These are phyloP conservation scores for Cynara cardunculus DNA, from an alignment of 129 eudicot genomes.

Conservation along the genomic window DNA sequence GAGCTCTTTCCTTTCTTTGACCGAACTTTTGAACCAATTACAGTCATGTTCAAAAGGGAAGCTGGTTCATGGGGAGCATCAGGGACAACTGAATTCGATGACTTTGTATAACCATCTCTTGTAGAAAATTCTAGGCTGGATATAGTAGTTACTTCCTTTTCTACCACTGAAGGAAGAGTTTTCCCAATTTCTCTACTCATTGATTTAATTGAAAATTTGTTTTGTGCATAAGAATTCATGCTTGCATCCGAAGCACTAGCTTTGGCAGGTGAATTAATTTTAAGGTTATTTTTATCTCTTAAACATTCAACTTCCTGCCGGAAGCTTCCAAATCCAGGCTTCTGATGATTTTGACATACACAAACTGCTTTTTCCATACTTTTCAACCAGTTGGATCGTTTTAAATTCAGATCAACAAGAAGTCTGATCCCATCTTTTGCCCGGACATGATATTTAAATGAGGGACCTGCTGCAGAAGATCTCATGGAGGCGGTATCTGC, in stretches of 20 bases:
- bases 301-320: constrained; percentile 39
- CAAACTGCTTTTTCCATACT: constrained; percentile 27
- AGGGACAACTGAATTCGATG: not conserved
- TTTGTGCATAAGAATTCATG: constrained; percentile 14
- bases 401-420: constrained; percentile 49
- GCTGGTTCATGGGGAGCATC: not conserved
- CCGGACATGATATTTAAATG: constrained; percentile 33
- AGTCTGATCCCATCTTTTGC: constrained; percentile 42
- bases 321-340: constrained; percentile 37
- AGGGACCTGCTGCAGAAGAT: constrained; percentile 30
- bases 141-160: constrained; percentile 18
- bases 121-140: constrained; percentile 1
- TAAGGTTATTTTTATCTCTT: constrained; percentile 21
- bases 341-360: constrained; percentile 21
- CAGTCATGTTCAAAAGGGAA: too few species aligned
- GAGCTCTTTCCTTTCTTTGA: constrained; percentile 24
- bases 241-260: constrained; percentile 18
- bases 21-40: constrained; percentile 14
- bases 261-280: constrained; percentile 15
- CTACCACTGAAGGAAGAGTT: constrained; percentile 17
- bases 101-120: not conserved
- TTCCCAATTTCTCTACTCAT: constrained; percentile 15
- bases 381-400: constrained; percentile 36
- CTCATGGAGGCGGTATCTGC: constrained; percentile 23
- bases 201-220: constrained; percentile 8